Percentiles rank a stretch among this genome's conserved stretches.
phyloP scores from a whole-genome alignment of 2,329 filamentous ascomycete species.

The Xylariaceae sp. region DNA sequence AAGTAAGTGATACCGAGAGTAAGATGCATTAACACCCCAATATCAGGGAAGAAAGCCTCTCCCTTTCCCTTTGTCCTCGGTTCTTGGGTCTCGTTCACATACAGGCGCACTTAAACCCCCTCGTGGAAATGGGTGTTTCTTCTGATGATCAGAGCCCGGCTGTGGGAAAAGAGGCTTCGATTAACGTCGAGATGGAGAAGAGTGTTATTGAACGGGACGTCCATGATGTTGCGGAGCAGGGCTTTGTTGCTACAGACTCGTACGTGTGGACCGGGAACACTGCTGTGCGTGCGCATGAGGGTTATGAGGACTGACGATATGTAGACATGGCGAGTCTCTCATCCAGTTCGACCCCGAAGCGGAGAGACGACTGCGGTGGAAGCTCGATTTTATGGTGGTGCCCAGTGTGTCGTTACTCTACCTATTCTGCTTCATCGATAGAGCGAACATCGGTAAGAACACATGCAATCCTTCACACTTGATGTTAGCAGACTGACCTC shows the following conservation, averaged over 20 bases:
- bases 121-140: not conserved
- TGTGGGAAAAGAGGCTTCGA: constrained; percentile 4
- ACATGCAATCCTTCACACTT: too few species aligned
- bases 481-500: not conserved
- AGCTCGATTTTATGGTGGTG: constrained; percentile 59
- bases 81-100: too few species aligned
- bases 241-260: constrained; percentile 44
- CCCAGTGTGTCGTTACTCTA: constrained; percentile 61
- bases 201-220: constrained; percentile 20
- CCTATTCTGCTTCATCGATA: constrained; percentile 65
- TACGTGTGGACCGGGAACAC: constrained; percentile 21
- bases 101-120: too few species aligned
- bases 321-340: constrained; percentile 44
- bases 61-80: too few species aligned
- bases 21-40: too few species aligned
- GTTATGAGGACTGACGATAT: not conserved
- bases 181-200: constrained; percentile 6
- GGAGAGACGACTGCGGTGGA: constrained; percentile 51
- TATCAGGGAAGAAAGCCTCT: too few species aligned
- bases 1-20: too few species aligned
- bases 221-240: constrained; percentile 37
- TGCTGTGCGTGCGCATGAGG: not conserved
- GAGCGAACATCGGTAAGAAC: constrained; percentile 61
- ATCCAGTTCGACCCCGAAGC: constrained; percentile 51
- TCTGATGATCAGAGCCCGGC: constrained; percentile 4